Percentiles rank a stretch among this genome's conserved stretches.
Conservation (phyloP, 345 rosid genomes). For the Moricandia moricandioides region DNA sequence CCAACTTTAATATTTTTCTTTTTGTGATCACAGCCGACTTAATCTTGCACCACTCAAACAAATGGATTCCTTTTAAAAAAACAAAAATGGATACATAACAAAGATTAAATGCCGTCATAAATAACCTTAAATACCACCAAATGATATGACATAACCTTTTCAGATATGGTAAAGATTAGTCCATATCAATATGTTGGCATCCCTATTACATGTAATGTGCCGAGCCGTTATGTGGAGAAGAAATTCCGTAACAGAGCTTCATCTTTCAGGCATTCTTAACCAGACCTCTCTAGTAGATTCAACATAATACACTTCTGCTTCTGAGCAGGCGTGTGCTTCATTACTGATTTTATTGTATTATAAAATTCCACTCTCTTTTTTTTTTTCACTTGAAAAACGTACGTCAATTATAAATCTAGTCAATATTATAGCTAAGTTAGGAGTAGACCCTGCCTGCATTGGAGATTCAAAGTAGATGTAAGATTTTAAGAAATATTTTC, state of each 20-base stretch:
- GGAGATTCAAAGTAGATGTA: too few relatives aligned
- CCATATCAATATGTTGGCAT: not conserved
- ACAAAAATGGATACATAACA: not conserved
- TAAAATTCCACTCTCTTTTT: not conserved
- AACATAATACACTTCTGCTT: not conserved
- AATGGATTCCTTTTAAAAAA: not conserved
- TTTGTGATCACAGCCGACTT: too few relatives aligned
- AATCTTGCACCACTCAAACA: not conserved
- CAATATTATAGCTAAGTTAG: too few relatives aligned
- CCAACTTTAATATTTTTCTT: too few relatives aligned
- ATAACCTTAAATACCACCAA: conserved; percentile 28
- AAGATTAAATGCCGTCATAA: not conserved
- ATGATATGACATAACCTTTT: conserved; percentile 13
- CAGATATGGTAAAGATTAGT: not conserved
- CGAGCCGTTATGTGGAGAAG: not conserved
- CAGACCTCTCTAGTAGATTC: not conserved
- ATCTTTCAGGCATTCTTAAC: too few relatives aligned
- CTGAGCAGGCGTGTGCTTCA: not conserved
- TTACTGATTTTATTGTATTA: not conserved
- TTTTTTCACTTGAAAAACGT: not conserved
- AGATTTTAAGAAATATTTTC: not conserved
- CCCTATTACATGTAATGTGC: not conserved
- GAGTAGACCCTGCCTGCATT: too few relatives aligned
- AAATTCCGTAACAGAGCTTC: too few relatives aligned
- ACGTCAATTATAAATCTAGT: too few relatives aligned